Base-by-base conservation (phyloP, 1,139 yeast species). In the Yamadazyma triangularis region DNA sequence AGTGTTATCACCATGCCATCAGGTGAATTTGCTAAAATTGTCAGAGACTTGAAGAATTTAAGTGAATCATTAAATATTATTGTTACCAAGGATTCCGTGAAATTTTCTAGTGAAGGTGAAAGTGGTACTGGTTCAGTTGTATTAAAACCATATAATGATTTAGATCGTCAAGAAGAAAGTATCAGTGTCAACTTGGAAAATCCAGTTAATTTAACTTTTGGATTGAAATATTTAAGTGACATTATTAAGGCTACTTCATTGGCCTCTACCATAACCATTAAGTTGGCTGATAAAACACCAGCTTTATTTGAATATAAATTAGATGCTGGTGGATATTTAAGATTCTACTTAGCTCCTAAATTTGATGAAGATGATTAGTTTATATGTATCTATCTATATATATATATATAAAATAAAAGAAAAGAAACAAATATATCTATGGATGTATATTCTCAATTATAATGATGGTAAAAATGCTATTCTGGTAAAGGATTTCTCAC, bases 301-400 rank as follows among this genome's bases (percentile, higher is more conserved):
- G 95, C 96, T 26, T 71, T 88, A 57, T 87, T 91, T 52, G 97
- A 89, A 65, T 91, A 83, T 67, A 84, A 83, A 61, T 72, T 91
- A 57, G 85, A 89, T 44, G 73, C 64, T 23, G 86, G 93, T 56
- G 98, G 99, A 31, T 86, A 86, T 63, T 71, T 91, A 58, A 82
- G 96, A 60, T 91, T 85, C 75, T 91, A 85, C 75, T 75, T 91
- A 62, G 98, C 98, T 48, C 98, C 98, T 38, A 91, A 91, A 73
- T 87, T 88, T 56, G 95, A 84, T 45, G 96, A 86, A 47, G 95
- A 86, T 39, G 93, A 85, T 44, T 78, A n/a, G n/a, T n/a, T n/a
- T n/a, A n/a, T n/a, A n/a, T n/a, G n/a, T n/a, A n/a, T n/a, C n/a
- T n/a, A n/a, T n/a, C n/a, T n/a, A n/a, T n/a, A n/a, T n/a, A n/a